A percentile compares a stretch with the other conserved stretches of the same genome.
phyloP scores from a whole-genome alignment of 495 filamentous ascomycete genomes.

The Pseudevernia furfuracea region DNA sequence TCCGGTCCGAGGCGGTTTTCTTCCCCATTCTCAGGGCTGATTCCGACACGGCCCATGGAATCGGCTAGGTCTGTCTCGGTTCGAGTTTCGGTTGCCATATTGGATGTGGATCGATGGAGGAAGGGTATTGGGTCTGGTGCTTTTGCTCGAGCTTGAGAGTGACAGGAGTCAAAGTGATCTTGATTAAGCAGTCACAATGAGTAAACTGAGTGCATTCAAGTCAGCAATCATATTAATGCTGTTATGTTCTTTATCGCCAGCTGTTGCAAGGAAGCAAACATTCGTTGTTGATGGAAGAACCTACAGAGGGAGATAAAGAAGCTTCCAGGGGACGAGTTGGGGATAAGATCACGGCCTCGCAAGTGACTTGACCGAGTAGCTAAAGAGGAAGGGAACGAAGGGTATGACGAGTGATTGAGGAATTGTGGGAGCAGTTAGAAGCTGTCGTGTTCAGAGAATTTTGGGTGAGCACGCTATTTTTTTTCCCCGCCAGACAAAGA shows the following conservation, averaged over 20 bases:
- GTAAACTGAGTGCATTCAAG: background rate
- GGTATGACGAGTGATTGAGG: background rate
- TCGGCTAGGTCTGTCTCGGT: conserved; percentile 42
- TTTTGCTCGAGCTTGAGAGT: background rate
- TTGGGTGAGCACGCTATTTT: background rate
- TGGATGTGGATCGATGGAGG: conserved; percentile 17
- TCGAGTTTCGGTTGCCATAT: conserved; percentile 43
- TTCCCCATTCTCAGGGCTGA: conserved; percentile 37
- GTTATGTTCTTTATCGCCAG: background rate
- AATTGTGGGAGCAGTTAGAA: background rate
- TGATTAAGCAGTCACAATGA: background rate
- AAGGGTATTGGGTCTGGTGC: background rate
- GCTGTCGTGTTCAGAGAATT: conserved; percentile 1
- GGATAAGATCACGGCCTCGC: background rate
- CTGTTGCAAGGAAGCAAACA: background rate
- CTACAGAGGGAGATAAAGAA: background rate
- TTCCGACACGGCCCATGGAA: conserved; percentile 36
- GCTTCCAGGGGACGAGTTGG: background rate
- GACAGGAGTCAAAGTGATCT: background rate
- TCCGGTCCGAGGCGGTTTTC: conserved; percentile 57
- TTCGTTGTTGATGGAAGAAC: background rate
- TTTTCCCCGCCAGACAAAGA: conserved; percentile 9
- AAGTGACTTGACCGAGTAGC: background rate
- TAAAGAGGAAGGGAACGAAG: background rate
- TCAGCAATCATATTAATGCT: background rate